A percentile compares a stretch with the other conserved stretches of the same genome.
These are phyloP conservation scores for Jatropha podagrica DNA, from an alignment of 441 rosid genomes.

Conservation along the genomic window DNA sequence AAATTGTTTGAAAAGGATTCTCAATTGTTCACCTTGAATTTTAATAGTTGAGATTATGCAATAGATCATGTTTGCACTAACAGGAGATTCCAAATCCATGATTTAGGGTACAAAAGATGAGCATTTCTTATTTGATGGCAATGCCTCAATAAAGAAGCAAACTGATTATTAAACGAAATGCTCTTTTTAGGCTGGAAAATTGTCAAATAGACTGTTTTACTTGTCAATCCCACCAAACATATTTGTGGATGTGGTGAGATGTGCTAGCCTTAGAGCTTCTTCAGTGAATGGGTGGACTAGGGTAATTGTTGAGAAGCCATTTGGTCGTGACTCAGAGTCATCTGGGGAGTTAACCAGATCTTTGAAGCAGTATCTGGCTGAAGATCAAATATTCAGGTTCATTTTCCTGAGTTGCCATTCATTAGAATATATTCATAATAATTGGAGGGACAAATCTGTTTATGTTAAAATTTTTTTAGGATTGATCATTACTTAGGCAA, in stretches of 20 bases:
- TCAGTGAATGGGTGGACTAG: constrained; percentile 83
- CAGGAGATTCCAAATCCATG: not conserved
- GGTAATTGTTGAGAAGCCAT: constrained; percentile 92
- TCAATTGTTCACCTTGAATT: not conserved
- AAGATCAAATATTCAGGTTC: constrained; percentile 94
- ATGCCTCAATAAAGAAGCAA: not conserved
- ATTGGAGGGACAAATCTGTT: not conserved
- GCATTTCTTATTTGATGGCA: not conserved
- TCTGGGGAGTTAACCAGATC: constrained; percentile 73
- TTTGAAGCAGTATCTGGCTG: constrained; percentile 70
- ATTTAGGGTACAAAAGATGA: not conserved
- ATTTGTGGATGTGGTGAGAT: constrained; percentile 81
- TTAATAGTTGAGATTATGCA: not conserved
- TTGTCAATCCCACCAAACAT: constrained; percentile 80
- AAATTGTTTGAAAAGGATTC: not conserved
- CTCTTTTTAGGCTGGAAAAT: constrained; percentile 55
- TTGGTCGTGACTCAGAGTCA: constrained; percentile 83
- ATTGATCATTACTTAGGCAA: constrained; percentile 95
- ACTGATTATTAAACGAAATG: constrained; percentile 7
- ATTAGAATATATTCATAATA: not conserved
- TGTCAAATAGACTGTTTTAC: constrained; percentile 83
- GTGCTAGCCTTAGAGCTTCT: constrained; percentile 70
- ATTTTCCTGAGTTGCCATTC: constrained; percentile 12
- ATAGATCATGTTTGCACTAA: not conserved
- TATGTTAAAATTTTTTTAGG: constrained; percentile 32